Base-by-base conservation (phyloP, 2,329 filamentous ascomycete genomes). In the Stagonosporopsis cucurbitacearum region DNA sequence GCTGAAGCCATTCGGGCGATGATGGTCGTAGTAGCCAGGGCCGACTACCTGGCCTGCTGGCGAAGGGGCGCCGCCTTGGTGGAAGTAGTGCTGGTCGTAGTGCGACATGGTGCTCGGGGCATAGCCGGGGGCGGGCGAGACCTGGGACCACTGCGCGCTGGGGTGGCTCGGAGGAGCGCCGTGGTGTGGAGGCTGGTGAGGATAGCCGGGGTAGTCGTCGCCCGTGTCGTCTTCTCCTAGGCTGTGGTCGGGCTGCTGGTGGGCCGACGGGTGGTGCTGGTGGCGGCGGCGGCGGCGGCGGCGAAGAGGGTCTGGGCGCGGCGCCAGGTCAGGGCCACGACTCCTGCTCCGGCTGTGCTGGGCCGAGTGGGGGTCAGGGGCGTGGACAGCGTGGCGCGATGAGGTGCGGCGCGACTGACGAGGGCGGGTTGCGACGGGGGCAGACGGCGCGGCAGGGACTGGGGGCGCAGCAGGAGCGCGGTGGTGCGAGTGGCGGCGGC, bases 181-280 rank as follows among this genome's bases (percentile, higher is more conserved):
- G 28, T 59, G 56, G 36, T 62, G 64, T 57, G 71, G 54, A n/a
- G n/a, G n/a, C n/a, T 57, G 72, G 63, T 13, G 60, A 43, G 65
- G 68, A 65, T 75, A 76, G 68, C 75, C 71, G 56, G 75, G 76
- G 63, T 80, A 79, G 60, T 81, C 79, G 70, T 81, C 78, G 55
- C 73, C 71, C 58, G 70, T 75, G 66, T 77, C 75, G 53, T 76
- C 71, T 26, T 57, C 47, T n/a, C 40, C 49, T 7, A 51, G 19
- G 48, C 42, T 47, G 23, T 56, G 46, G 8, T 43, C 54, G 6
- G 54, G 48, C 30, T 28, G 48, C 25, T 52, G 54, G 57, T 76
- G 74, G 63, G 62, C 65, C 64, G 73, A 74, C 58, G 65, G 68
- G 51, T 65, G 67, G 65, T 70, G 70, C 60, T 58, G 65, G 60